These are phyloP conservation scores for Oenanthe sinensis DNA, from an alignment of 129 eudicot species.

Conservation along the genomic window DNA sequence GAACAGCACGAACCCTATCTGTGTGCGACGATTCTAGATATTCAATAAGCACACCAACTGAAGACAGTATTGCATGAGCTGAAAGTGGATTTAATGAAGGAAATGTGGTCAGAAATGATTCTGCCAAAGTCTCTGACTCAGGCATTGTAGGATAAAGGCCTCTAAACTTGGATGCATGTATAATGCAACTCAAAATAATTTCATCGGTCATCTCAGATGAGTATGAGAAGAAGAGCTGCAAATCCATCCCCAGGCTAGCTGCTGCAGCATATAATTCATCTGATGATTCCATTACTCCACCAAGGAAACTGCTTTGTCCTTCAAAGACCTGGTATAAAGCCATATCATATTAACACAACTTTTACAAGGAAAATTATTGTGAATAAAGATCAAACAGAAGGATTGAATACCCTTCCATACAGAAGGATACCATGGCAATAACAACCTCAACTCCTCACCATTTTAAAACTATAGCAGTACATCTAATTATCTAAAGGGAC, in stretches of 20 bases:
- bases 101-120: slow-evolving; percentile 69
- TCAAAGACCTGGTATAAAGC: slow-evolving; percentile 64
- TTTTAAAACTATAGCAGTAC: neutral
- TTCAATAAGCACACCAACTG: slow-evolving; percentile 48
- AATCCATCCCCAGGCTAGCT: slow-evolving; percentile 64
- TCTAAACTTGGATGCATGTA: slow-evolving; percentile 31
- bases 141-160: slow-evolving; percentile 62
- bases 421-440: neutral
- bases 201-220: slow-evolving; percentile 67
- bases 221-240: slow-evolving; percentile 77
- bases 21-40: slow-evolving; percentile 55
- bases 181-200: slow-evolving; percentile 53
- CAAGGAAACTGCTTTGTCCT: slow-evolving; percentile 65
- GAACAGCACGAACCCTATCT: slow-evolving; percentile 43
- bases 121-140: slow-evolving; percentile 84
- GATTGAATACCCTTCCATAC: neutral
- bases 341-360: neutral
- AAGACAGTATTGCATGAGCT: slow-evolving; percentile 81
- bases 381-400: neutral
- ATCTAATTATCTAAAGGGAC: neutral
- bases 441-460: neutral
- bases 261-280: slow-evolving; percentile 95
- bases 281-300: slow-evolving; percentile 78
- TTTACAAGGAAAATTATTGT: neutral
- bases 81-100: slow-evolving; percentile 94